These are phyloP conservation scores for Spiraea crenata DNA, from an alignment of 331 rosid genomes.

Conservation along the genomic window DNA sequence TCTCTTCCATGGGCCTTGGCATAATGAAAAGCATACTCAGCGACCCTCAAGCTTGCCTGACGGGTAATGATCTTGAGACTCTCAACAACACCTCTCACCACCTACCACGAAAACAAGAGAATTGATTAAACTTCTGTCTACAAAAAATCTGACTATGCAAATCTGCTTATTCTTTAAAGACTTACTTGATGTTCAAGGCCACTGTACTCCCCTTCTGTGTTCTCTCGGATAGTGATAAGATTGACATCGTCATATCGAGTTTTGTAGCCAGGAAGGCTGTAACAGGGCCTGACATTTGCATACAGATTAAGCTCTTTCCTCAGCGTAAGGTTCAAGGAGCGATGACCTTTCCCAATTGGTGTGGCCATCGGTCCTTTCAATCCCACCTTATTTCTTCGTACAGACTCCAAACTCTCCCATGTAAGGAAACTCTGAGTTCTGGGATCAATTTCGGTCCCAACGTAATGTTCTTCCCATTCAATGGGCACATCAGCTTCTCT, in stretches of 20 bases:
- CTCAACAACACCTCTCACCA: slow-evolving; percentile 97
- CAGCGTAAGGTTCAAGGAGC: slow-evolving; percentile 89
- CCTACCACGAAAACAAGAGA: slow-evolving; percentile 46
- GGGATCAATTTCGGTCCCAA: slow-evolving; percentile 75
- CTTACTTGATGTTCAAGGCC: slow-evolving; percentile 99
- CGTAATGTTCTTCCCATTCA: slow-evolving; percentile 95
- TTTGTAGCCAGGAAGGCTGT: slow-evolving; percentile 92
- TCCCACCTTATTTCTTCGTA: slow-evolving; percentile 73
- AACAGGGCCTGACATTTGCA: slow-evolving; percentile 96
- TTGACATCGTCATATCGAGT: slow-evolving; percentile 83
- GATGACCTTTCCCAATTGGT: slow-evolving; percentile 97
- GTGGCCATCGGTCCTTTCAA: slow-evolving; percentile 99
- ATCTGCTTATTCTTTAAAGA: slow-evolving; percentile 8
- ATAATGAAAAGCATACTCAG: slow-evolving; percentile 95
- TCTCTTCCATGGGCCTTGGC: slow-evolving; percentile 93
- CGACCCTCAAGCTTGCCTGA: slow-evolving; percentile 94
- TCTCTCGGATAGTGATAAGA: slow-evolving; percentile 93
- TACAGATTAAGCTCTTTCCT: slow-evolving; percentile 93
- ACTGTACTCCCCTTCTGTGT: slow-evolving; percentile 95
- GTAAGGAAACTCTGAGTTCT: slow-evolving; percentile 89
- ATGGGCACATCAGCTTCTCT: slow-evolving; percentile 77
- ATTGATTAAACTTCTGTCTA: slow-evolving; percentile 16
- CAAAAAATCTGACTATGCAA: slow-evolving; percentile 2
- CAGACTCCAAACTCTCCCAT: slow-evolving; percentile 96
- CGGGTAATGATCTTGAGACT: slow-evolving; percentile 96